These are phyloP conservation scores for Hypsizygus ulmarius DNA, from an alignment of 1,284 basidiomycete species.

Conservation along the genomic window DNA sequence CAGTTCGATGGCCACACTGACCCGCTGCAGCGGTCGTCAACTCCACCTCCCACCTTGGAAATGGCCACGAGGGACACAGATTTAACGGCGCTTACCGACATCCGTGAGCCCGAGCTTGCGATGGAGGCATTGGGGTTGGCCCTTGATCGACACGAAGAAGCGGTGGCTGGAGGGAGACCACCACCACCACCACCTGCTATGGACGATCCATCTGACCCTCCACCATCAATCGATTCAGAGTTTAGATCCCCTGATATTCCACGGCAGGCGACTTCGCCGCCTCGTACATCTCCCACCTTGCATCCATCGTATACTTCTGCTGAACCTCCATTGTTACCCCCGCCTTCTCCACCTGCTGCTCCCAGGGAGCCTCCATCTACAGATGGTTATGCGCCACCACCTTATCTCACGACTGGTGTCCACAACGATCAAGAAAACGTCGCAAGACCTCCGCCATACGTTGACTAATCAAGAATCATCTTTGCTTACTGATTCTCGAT, in stretches of 20 bases:
- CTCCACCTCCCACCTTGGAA: conserved; percentile 70
- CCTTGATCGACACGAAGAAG: conserved; percentile 49
- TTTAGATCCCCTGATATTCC: conserved; percentile 58
- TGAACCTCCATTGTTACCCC: conserved; percentile 23
- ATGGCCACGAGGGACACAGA: conserved; percentile 66
- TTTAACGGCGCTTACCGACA: conserved; percentile 60
- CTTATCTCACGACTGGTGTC: conserved; percentile 56
- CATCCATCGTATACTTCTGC: conserved; percentile 27
- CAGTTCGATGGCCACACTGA: conserved; percentile 79
- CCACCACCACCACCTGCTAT: conserved; percentile 78
- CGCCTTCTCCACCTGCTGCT: conserved; percentile 29
- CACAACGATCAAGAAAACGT: conserved; percentile 46
- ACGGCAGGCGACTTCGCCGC: conserved; percentile 36
- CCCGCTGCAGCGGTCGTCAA: conserved; percentile 54
- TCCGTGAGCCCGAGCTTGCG: conserved; percentile 49
- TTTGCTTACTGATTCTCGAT: conserved; percentile 5
- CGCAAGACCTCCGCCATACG: conserved; percentile 54
- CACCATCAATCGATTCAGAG: conserved; percentile 77
- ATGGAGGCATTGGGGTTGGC: conserved; percentile 60
- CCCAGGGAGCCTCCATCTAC: conserved; percentile 32
- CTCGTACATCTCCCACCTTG: conserved; percentile 30
- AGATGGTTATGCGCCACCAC: conserved; percentile 54
- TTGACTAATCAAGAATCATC: conserved; percentile 35
- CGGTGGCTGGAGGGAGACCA: conserved; percentile 41
- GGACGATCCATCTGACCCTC: conserved; percentile 82